These are phyloP conservation scores for Trichoderma pleuroti DNA, from an alignment of 2,329 filamentous ascomycete species.

Conservation along the genomic window DNA sequence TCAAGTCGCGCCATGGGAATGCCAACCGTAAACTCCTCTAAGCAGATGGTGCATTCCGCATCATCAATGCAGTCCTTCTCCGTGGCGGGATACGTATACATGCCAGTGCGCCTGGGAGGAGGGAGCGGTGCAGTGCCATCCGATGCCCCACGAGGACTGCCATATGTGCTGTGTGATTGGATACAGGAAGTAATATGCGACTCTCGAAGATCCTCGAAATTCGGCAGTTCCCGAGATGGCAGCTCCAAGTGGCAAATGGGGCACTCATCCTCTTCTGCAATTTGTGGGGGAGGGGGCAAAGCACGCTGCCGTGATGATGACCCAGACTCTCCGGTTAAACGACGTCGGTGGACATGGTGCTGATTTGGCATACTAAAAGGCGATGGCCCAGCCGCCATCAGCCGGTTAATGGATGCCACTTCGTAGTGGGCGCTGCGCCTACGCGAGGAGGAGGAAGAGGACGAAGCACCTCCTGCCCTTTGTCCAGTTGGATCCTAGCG, in stretches of 20 bases:
- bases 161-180: slow-evolving; percentile 50
- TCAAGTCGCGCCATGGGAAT: slow-evolving; percentile 63
- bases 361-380: slow-evolving; percentile 30
- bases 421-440: slow-evolving; percentile 32
- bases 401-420: slow-evolving; percentile 36
- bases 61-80: slow-evolving; percentile 67
- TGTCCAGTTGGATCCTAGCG: slow-evolving; percentile 23
- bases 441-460: slow-evolving; percentile 30
- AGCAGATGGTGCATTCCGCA: slow-evolving; percentile 65
- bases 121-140: slow-evolving; percentile 28
- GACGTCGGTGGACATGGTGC: slow-evolving; percentile 31
- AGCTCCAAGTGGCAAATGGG: slow-evolving; percentile 72
- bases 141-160: slow-evolving; percentile 31
- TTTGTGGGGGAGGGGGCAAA: slow-evolving; percentile 45
- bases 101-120: slow-evolving; percentile 50
- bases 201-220: slow-evolving; percentile 54
- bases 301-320: slow-evolving; percentile 39
- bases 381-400: slow-evolving; percentile 37
- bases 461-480: slow-evolving; percentile 22
- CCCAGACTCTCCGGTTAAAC: slow-evolving; percentile 29
- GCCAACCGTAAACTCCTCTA: slow-evolving; percentile 63
- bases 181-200: slow-evolving; percentile 59
- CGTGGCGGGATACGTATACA: slow-evolving; percentile 62
- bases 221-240: slow-evolving; percentile 52
- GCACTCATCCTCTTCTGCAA: slow-evolving; percentile 73